Evolutionary conservation across 2,329 filamentous ascomycete species (phyloP), one percentile per base, ranked within the genome.

Genomic region (Moelleriella libera): DNA sequence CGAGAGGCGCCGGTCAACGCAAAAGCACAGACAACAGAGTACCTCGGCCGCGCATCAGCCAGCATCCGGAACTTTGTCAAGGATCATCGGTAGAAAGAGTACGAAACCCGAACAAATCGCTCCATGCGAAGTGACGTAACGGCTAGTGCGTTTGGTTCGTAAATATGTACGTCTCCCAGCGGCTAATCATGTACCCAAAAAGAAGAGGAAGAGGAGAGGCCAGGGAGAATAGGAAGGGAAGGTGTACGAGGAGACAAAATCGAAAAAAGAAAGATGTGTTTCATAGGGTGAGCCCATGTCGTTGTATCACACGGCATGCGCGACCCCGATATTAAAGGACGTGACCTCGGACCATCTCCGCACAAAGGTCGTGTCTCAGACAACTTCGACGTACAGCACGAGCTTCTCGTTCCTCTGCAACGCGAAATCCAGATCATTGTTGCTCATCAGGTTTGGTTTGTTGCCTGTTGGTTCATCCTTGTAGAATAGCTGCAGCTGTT

Each of bases 371-470:
- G n/a, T 42, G 37, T 44, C 37, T 65, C 62, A 76, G 51, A 67
- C 63, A 47, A 69, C 66, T 53, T 82, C 77, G 32, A 85, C 82
- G 54, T 80, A 85, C 30, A 96, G 70, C 47, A 89, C 80, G 52
- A 97, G 71, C 68, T 96, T 96, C 54, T 88, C 83, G 64, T 94
- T 94, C 56, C 88, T 73, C 56, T 85, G 77, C 52, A 96, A 70
- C 3, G 90, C 90, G 53, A 78, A 74, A 53, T 88, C 82, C 46
- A 97, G 68, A 61, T 96, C 88, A 52, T 83, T 76, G 60, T 96
- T 82, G 63, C 79, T 88, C 59, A 85, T 71, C 53, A 97, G 70
- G 39, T 79, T 80, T 41, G 83, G 80, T 63, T 83, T 85, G 52
- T 85, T 78, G 30, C 83, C 83, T 5, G 82, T 84, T 32, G 76